Conservation (phyloP, 2,329 filamentous ascomycete species). For the Colletotrichum phormii region DNA sequence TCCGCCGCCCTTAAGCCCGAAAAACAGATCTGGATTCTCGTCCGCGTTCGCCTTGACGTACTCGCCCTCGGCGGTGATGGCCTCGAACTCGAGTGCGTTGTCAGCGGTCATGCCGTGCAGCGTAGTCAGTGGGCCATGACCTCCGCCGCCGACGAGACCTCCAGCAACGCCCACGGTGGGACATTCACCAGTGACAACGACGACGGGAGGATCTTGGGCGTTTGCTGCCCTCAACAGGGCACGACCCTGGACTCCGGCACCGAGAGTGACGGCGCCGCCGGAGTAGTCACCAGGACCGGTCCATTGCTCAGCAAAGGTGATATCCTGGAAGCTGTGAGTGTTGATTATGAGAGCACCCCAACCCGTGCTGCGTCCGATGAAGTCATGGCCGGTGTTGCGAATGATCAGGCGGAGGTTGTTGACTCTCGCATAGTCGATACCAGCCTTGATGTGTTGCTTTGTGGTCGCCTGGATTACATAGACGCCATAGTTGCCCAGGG, state of each 20-base stretch:
- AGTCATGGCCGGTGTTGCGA: conserved; percentile 68
- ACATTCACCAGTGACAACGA: conserved; percentile 65
- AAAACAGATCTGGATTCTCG: conserved; percentile 65
- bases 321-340: conserved; percentile 64
- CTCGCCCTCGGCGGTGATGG: conserved; percentile 57
- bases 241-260: conserved; percentile 62
- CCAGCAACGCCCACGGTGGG: conserved; percentile 68
- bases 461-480: conserved; percentile 43
- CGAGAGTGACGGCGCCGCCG: conserved; percentile 63
- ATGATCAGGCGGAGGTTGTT: conserved; percentile 65
- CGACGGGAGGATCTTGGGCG: conserved; percentile 49
- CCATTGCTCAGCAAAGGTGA: conserved; percentile 52
- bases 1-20: conserved; percentile 66
- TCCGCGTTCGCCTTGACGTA: conserved; percentile 55
- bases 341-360: conserved; percentile 67
- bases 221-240: conserved; percentile 56
- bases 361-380: conserved; percentile 70
- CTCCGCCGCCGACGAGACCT: conserved; percentile 70
- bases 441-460: conserved; percentile 42
- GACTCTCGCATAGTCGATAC: conserved; percentile 43
- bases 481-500: conserved; percentile 52
- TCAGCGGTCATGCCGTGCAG: conserved; percentile 58
- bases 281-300: conserved; percentile 52
- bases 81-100: conserved; percentile 58
- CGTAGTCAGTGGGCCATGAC: conserved; percentile 61